A percentile compares a stretch with the other conserved stretches of the same genome.
These are phyloP conservation scores for Pseudoturritis turrita DNA, from an alignment of 345 rosid genomes.

Conservation along the genomic window DNA sequence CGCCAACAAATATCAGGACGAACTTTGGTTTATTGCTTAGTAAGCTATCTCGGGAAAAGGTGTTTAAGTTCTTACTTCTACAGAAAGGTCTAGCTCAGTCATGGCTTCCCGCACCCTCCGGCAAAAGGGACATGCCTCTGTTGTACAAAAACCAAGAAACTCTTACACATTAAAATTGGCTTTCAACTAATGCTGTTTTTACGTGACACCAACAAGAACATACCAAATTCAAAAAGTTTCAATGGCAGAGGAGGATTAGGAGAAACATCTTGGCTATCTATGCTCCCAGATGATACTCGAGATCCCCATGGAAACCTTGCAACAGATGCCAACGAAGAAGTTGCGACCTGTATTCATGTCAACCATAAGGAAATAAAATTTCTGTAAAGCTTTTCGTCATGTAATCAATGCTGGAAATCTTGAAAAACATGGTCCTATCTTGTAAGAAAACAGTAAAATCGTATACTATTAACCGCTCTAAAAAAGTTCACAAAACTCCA, in stretches of 20 bases:
- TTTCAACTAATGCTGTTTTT: background rate
- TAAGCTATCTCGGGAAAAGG: background rate
- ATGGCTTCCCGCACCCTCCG: slow-evolving; percentile 80
- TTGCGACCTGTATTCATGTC: slow-evolving; percentile 43
- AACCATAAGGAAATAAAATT: background rate
- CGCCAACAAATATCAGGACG: slow-evolving; percentile 16
- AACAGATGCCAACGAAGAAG: slow-evolving; percentile 64
- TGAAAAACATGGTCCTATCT: background rate
- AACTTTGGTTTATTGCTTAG: background rate
- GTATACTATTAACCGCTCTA: background rate
- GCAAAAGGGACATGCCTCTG: slow-evolving; percentile 91
- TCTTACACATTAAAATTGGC: background rate
- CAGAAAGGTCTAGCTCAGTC: slow-evolving; percentile 83
- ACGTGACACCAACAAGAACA: background rate
- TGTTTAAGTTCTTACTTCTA: slow-evolving; percentile 41
- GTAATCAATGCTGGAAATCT: background rate
- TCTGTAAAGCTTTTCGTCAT: background rate
- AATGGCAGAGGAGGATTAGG: slow-evolving; percentile 42
- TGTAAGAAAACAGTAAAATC: background rate
- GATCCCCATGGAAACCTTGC: slow-evolving; percentile 85
- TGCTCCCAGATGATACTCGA: slow-evolving; percentile 32
- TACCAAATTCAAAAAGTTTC: slow-evolving; percentile 84
- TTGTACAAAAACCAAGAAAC: slow-evolving; percentile 20
- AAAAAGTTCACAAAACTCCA: background rate
- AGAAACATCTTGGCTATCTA: slow-evolving; percentile 18